Evolutionary conservation across 352 stramenopile genomes (phyloP), one percentile per base, ranked within the genome.

Genomic region (Thalassiosira livingstoniorum): DNA sequence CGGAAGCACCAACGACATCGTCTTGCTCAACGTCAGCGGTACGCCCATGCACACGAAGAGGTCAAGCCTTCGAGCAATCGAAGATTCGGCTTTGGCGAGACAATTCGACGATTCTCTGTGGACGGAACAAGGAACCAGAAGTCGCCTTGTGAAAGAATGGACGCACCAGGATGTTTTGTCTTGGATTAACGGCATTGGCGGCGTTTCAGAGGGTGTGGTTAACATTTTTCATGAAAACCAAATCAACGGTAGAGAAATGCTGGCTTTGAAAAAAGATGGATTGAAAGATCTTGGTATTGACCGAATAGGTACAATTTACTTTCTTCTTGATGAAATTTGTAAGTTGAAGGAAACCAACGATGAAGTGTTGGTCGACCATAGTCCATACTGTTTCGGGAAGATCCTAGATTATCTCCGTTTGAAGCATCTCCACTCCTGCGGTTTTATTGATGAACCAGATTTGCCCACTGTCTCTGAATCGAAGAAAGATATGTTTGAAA

Each of bases 361-460:
- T 10, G 23, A 18, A 2, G 53, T 42, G 21, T 37, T 83, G 18
- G 74, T 83, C 54, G 58, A 77, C n/a, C 75, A 83, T 47, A 66
- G 54, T 10, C 66, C 75, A 10, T 83, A 83, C 35, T 83, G 75
- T 55, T 83, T 83, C 62, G 65, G 35, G 25, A 77, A 78, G 23
- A 78, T 83, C 63, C 60, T 83, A 11, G 74, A 77, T 51, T 63
- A 74, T 58, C 75, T 83, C 29, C 61, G 67, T 42, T n/a, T 83
- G 35, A 68, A 78, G 43, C 31, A 27, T 21, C 23, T 58, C 29
- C 34, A 64, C 43, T 60, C 11, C 0, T 43, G 60, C n/a, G 47
- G 45, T 7, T 60, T 83, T 53, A 31, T 58, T 11, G n/a, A 61
- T 15, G 53, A 76, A 53, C 75, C 75, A n/a, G 64, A 35, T 42